Evolutionary conservation across 176 grass and related monocot species (phyloP), one percentile per base, ranked within the genome.

Genomic region (Oryza rufipogon): DNA sequence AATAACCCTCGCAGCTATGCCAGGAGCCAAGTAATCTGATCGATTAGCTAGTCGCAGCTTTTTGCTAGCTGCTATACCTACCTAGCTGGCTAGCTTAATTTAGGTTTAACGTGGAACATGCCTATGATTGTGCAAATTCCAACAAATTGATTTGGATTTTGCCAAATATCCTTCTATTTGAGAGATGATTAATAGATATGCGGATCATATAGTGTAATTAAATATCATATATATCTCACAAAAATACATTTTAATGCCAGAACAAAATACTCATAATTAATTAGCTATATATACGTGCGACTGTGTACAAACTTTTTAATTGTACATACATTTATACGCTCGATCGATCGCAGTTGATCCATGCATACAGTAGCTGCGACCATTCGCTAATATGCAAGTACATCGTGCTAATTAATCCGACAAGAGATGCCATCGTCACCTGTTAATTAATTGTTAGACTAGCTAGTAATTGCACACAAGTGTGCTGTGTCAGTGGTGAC

Each of bases 371-470:
- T 58, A 80, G 54, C 56, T 64, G 54, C 6, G 19, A 20, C 7
- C 28, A 2, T 65, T 69, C 78, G 66, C 47, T 70, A 70, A 70
- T 54, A 56, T 6, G 80, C n/a, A 60, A 28, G n/a, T 71, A 71
- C 26, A 72, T 54, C 46, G 0, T 28, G 72, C 61, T 76, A 76
- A 41, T 54, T 76, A 79, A 73, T 36, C 68, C 26, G 77, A 80
- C 44, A 80, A 86, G 48, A 86, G 48, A 74, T 58, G 65, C 80
- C 47, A 56, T 34, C 16, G 33, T 77, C 74, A 44, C 22, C 65
- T 28, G 3, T 22, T 47, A 83, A 73, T 73, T 86, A 66, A 54
- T 7, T 30, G 61, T 17, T 82, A 82, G 60, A 81, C 3, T 48
- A 30, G 9, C 3, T 48, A 30, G 9, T 61, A 33, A 64, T 64